Evolutionary conservation across 192 early-diverging fungal species (phyloP).

Genomic region (Coemansia sp.): DNA sequence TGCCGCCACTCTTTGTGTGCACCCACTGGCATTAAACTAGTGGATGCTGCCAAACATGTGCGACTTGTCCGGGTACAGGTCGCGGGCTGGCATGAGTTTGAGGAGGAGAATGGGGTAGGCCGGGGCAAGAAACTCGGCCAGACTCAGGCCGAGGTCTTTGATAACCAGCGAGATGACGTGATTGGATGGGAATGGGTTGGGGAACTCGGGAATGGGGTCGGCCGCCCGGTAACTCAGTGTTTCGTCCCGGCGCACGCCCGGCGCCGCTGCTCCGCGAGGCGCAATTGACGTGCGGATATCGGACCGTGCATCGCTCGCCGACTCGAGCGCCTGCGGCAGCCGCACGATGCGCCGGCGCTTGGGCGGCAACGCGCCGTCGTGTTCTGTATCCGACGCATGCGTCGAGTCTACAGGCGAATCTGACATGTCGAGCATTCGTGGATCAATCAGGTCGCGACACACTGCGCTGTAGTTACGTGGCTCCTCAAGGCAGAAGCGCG

Average conservation of each 20-base stretch:
- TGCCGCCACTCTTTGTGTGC: no score
- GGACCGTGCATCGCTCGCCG: constrained; percentile 26
- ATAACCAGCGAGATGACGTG: constrained; percentile 38
- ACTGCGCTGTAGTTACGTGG: constrained; percentile 19
- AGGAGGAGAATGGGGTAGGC: constrained; percentile 32
- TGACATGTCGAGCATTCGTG: constrained; percentile 25
- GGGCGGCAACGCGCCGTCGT: constrained; percentile 8
- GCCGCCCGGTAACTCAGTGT: constrained; percentile 41
- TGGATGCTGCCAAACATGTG: constrained; percentile 5
- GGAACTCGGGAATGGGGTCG: constrained; percentile 38
- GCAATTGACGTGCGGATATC: constrained; percentile 22
- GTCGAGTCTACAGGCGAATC: constrained; percentile 24
- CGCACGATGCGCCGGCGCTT: constrained; percentile 32
- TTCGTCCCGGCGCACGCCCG: constrained; percentile 30
- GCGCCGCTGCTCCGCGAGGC: constrained; percentile 3
- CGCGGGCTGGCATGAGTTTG: constrained; percentile 22
- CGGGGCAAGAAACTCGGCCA: constrained; percentile 38
- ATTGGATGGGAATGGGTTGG: constrained; percentile 41
- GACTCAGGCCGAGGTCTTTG: constrained; percentile 29
- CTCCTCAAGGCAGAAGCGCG: constrained; percentile 27
- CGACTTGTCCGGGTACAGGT: constrained; percentile 9
- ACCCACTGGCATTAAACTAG: background rate
- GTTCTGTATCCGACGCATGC: constrained; percentile 12
- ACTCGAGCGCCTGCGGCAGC: constrained; percentile 17
- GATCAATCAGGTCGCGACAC: constrained; percentile 19